Evolutionary conservation across 139 green algal genomes (phyloP), one percentile per base, ranked within the genome.

Genomic region (Chlorella sp.): DNA sequence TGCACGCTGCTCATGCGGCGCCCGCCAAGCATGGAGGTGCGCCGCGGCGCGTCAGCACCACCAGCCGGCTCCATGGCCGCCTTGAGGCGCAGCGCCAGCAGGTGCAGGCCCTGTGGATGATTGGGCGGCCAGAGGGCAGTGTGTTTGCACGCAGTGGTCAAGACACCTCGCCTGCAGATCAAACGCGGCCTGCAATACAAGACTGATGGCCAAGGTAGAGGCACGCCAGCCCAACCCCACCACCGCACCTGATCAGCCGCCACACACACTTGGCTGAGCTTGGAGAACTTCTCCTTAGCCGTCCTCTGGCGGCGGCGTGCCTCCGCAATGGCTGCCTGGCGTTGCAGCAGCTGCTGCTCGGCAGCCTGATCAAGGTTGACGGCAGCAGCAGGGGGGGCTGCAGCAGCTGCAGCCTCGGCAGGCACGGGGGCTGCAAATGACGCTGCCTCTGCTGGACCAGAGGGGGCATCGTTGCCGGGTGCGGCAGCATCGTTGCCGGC

Each of bases 181-280:
- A n/a, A n/a, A n/a, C n/a, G n/a, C n/a, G n/a, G n/a, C n/a, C n/a
- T n/a, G n/a, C n/a, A n/a, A n/a, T n/a, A n/a, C n/a, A n/a, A n/a
- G n/a, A n/a, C n/a, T n/a, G n/a, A n/a, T n/a, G n/a, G n/a, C n/a
- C n/a, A n/a, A n/a, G n/a, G n/a, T n/a, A n/a, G n/a, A n/a, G n/a
- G n/a, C 44, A 51, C 7, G 9, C 44, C 9, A 16, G 44, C 44
- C 9, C 6, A 6, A 51, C 26, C 38, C 12, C 17, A 26, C 25
- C 36, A 18, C 69, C 20, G 9, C 82, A 87, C 87, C 84, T 91
- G 87, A 30, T 96, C 92, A 26, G 93, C 91, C 17, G 82, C 87
- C 30, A 97, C 93, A 80, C 92, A 94, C 26, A 96, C 87, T 34
- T 84, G 82, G 56, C 91, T 91, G 80, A 95, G 85, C 85, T 90